Percentiles rank a stretch among this genome's conserved stretches.
These are phyloP conservation scores for Pulveroboletus sp. DNA, from an alignment of 768 basidiomycete species.

Conservation along the genomic window DNA sequence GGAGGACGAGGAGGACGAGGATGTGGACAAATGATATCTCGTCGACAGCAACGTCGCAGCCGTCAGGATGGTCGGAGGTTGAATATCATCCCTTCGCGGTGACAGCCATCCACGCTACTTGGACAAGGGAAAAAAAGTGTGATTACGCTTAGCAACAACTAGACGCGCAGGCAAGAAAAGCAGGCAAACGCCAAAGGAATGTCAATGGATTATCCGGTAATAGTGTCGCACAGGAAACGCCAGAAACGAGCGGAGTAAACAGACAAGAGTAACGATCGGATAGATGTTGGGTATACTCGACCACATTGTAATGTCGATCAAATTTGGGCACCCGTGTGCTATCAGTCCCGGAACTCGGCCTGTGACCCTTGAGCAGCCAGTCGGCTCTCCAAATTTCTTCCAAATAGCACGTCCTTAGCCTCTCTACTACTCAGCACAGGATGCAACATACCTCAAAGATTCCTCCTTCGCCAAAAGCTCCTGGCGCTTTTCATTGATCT, in stretches of 20 bases:
- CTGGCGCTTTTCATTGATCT: slow-evolving; percentile 97
- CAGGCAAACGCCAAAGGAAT: slow-evolving; percentile 31
- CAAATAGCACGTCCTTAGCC: neutral
- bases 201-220: slow-evolving; percentile 37
- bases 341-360: slow-evolving; percentile 72
- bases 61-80: slow-evolving; percentile 28
- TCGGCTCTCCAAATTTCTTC: slow-evolving; percentile 85
- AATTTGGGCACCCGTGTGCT: slow-evolving; percentile 18
- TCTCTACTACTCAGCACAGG: neutral
- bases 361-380: slow-evolving; percentile 87
- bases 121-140: slow-evolving; percentile 9
- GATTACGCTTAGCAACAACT: slow-evolving; percentile 23
- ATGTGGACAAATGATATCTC: slow-evolving; percentile 3
- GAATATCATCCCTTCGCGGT: slow-evolving; percentile 15
- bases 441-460: slow-evolving; percentile 67
- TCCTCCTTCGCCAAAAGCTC: slow-evolving; percentile 96
- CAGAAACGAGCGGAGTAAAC: slow-evolving; percentile 32
- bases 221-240: slow-evolving; percentile 34
- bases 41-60: slow-evolving; percentile 7
- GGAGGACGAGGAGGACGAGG: slow-evolving; percentile 8
- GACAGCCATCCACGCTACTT: slow-evolving; percentile 9
- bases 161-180: slow-evolving; percentile 27
- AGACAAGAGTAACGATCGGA: slow-evolving; percentile 36
- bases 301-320: slow-evolving; percentile 23
- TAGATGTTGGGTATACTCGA: slow-evolving; percentile 35